Evolutionary conservation across 805 yeast genomes (phyloP), one percentile per base, ranked within the genome.

Genomic region (Starmerella etchellsii): DNA sequence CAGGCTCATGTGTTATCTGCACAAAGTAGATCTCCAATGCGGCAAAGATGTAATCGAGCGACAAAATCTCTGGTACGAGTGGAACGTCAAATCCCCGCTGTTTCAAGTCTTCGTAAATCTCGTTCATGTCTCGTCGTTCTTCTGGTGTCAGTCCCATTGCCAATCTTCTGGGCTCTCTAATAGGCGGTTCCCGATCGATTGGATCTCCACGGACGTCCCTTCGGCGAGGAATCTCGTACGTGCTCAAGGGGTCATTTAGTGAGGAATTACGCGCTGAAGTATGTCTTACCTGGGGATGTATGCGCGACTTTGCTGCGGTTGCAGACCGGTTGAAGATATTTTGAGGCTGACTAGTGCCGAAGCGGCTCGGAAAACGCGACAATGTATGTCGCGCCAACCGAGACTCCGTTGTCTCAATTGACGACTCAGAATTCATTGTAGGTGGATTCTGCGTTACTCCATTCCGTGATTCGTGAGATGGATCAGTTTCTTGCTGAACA

Each of bases 1-100:
- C n/a, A 10, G 44, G 41, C 22, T 36, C 18, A 8, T 40, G 44
- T 16, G 39, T 20, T 11, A 41, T 21, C 21, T 13, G 35, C 20
- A n/a, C 27, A 29, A 25, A 41, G 21, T 26, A 37, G 20, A 31
- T 32, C 5, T 25, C 25, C 4, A 41, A 28, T 4, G 44, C 44
- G 29, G 15, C 29, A 24, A 23, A 26, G 21, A 37, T 30, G 11
- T 38, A 38, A 9, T 18, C 16, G 8, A 20, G 22, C 9, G 40
- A 26, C 13, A 16, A 6, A 21, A 38, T 10, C 6, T 30, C 32
- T 2, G 40, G 18, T 13, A 36, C 23, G 4, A 16, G 2, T 8
- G 44, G 44, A 4, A 32, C 39, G 21, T n/a, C 18, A 20, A 41
- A 14, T 8, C 38, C 38, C 7, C 21, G 40, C 2, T 15, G 31